Evolutionary conservation across 2,329 filamentous ascomycete genomes (phyloP).

Genomic region (Neodidymelliopsis sp.): DNA sequence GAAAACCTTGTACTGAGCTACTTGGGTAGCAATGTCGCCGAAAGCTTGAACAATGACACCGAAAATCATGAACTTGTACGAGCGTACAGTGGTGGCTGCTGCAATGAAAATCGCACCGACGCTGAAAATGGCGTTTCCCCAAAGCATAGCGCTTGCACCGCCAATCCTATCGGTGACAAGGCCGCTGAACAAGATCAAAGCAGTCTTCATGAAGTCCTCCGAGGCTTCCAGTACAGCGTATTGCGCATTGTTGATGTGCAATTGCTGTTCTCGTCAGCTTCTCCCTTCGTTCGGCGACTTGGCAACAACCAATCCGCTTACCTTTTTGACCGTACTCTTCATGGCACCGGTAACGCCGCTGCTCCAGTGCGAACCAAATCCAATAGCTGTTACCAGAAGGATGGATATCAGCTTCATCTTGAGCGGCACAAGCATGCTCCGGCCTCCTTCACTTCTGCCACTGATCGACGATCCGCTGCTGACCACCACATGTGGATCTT

Average conservation of each 20-base stretch:
- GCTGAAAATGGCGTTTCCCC: slow-evolving; percentile 67
- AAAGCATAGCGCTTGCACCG: slow-evolving; percentile 65
- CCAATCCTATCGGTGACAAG: slow-evolving; percentile 66
- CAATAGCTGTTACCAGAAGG: slow-evolving; percentile 61
- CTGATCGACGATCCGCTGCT: slow-evolving; percentile 17
- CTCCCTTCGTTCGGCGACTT: neutral
- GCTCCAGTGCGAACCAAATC: slow-evolving; percentile 68
- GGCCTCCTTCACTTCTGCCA: slow-evolving; percentile 6
- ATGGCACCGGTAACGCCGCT: slow-evolving; percentile 67
- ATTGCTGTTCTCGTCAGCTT: slow-evolving; percentile 43
- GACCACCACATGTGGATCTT: slow-evolving; percentile 7
- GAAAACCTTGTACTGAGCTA: slow-evolving; percentile 71
- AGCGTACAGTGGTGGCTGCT: slow-evolving; percentile 63
- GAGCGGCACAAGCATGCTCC: slow-evolving; percentile 22
- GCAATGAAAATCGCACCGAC: slow-evolving; percentile 67
- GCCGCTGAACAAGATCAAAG: slow-evolving; percentile 63
- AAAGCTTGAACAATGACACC: slow-evolving; percentile 64
- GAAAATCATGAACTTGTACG: slow-evolving; percentile 67
- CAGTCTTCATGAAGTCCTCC: slow-evolving; percentile 68
- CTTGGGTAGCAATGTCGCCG: slow-evolving; percentile 69
- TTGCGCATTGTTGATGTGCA: slow-evolving; percentile 66
- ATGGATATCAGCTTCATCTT: slow-evolving; percentile 54
- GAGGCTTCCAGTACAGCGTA: slow-evolving; percentile 67
- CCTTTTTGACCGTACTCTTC: slow-evolving; percentile 68
- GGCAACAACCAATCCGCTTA: neutral